A percentile compares a stretch with the other conserved stretches of the same genome.
phyloP scores from a whole-genome alignment of 2,329 filamentous ascomycete species.

The Alternaria ethzedia region DNA sequence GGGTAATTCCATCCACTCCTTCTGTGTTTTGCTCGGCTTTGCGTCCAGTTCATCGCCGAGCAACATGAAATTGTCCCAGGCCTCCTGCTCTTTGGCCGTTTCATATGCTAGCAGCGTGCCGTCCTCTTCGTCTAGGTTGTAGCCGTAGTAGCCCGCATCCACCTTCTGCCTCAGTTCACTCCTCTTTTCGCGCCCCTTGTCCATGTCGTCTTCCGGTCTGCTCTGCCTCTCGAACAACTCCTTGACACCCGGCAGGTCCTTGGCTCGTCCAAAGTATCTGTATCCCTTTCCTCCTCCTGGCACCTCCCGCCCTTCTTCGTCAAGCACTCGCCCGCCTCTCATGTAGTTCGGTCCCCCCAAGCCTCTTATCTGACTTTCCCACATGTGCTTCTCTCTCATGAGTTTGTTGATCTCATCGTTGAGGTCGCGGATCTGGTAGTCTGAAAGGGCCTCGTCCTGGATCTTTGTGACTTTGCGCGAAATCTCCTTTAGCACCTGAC shows the following conservation, averaged over 20 bases:
- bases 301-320: conserved; percentile 63
- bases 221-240: conserved; percentile 66
- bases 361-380: conserved; percentile 96
- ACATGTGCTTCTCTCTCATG: conserved; percentile 99
- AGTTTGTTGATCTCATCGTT: conserved; percentile 99
- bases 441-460: conserved; percentile 87
- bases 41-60: conserved; percentile 56
- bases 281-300: conserved; percentile 83
- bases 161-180: conserved; percentile 77
- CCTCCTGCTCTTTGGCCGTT: conserved; percentile 80
- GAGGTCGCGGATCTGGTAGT: conserved; percentile 96
- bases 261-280: conserved; percentile 81
- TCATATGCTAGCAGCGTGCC: conserved; percentile 82
- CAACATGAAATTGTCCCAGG: conserved; percentile 70
- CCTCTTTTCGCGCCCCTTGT: conserved; percentile 70
- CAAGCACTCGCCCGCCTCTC: conserved; percentile 65
- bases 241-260: conserved; percentile 91
- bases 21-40: conserved; percentile 34
- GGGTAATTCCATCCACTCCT: conserved; percentile 80
- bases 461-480: conserved; percentile 96
- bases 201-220: conserved; percentile 53
- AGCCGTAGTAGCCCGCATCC: conserved; percentile 95
- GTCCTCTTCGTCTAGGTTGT: conserved; percentile 91
- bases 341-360: conserved; percentile 98
- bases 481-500: conserved; percentile 96